Base-by-base conservation (phyloP, 345 rosid genomes). In the Gynandropsis gynandra region DNA sequence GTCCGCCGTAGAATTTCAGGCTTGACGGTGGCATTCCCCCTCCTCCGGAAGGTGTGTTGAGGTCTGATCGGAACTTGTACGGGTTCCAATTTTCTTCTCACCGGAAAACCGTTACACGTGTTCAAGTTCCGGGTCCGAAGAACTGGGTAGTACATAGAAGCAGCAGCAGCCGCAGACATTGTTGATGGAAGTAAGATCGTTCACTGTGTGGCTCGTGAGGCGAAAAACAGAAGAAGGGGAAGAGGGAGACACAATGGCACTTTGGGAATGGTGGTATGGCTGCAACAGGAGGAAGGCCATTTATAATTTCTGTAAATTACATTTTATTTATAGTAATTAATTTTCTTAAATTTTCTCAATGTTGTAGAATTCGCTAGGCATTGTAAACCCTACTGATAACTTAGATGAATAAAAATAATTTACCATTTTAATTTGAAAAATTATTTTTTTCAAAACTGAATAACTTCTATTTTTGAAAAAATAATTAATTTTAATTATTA, bases 151-250 rank as follows among this genome's bases (percentile, higher is more conserved):
- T 38, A 65, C 1, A 39, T 5, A 47, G 70, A 65, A 31, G 64
- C 44, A 46, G 65, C 18, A 50, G 48, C 29, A 24, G 29, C 58
- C 21, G 71, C 57, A 47, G 66, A 65, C 71, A 66, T 66, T 60
- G 57, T 7, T 24, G 57, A 15, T 36, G 15, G 13, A 9, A 52
- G 61, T 46, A 19, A 56, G 35, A 37, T 57, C 31, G 65, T 42
- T 44, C 0, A 34, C 35, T 65, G 64, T 65, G 64, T 8, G 9
- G 10, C n/a, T 0, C 10, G 40, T 36, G 69, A 65, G 54, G 65
- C 65, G 56, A 60, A 65, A 47, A 59, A 59, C 54, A 64, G 52
- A 18, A 15, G 48, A 24, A 53, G 29, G 5, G 29, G 5, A 24
- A 24, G 5, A 24, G 29, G 5, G 4, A 24, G 5, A 24, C 2